These are phyloP conservation scores for Candida maltosa DNA, from an alignment of 805 yeast genomes.

Conservation along the genomic window DNA sequence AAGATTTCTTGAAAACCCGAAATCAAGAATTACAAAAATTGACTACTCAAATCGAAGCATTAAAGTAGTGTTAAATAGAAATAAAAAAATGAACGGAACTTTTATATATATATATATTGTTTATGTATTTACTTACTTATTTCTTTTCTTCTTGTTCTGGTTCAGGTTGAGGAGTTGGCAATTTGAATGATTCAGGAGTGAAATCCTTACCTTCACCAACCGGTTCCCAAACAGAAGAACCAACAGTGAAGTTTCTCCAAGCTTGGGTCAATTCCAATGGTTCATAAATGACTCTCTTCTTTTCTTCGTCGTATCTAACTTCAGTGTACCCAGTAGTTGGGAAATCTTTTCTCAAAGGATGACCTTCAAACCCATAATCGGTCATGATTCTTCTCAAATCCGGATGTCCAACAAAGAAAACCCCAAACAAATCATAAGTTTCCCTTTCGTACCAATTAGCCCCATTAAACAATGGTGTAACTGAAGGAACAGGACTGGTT, in stretches of 20 bases:
- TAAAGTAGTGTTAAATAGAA: slow-evolving; percentile 7
- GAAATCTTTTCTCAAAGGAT: slow-evolving; percentile 88
- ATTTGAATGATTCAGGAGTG: slow-evolving; percentile 76
- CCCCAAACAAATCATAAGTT: slow-evolving; percentile 82
- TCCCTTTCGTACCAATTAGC: slow-evolving; percentile 92
- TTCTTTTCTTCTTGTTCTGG: slow-evolving; percentile 40
- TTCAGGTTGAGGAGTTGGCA: slow-evolving; percentile 81
- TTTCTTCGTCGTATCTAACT: slow-evolving; percentile 86
- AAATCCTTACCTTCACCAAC: slow-evolving; percentile 83
- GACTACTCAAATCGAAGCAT: slow-evolving; percentile 35
- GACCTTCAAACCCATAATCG: slow-evolving; percentile 90
- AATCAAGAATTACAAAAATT: slow-evolving; percentile 56
- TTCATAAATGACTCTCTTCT: slow-evolving; percentile 84
- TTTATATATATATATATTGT: neutral
- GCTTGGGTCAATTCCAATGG: slow-evolving; percentile 91
- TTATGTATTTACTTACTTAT: slow-evolving; percentile 3
- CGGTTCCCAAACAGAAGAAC: slow-evolving; percentile 88
- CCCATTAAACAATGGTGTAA: slow-evolving; percentile 70
- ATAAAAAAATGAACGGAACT: neutral
- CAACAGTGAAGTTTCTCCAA: slow-evolving; percentile 85
- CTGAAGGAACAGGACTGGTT: slow-evolving; percentile 75
- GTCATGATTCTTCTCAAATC: slow-evolving; percentile 87
- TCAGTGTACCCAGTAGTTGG: slow-evolving; percentile 91
- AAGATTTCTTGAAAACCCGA: slow-evolving; percentile 62
- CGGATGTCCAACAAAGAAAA: slow-evolving; percentile 86